These are phyloP conservation scores for Ceratocystis cubensis DNA, from an alignment of 2,329 filamentous ascomycete genomes.

Conservation along the genomic window DNA sequence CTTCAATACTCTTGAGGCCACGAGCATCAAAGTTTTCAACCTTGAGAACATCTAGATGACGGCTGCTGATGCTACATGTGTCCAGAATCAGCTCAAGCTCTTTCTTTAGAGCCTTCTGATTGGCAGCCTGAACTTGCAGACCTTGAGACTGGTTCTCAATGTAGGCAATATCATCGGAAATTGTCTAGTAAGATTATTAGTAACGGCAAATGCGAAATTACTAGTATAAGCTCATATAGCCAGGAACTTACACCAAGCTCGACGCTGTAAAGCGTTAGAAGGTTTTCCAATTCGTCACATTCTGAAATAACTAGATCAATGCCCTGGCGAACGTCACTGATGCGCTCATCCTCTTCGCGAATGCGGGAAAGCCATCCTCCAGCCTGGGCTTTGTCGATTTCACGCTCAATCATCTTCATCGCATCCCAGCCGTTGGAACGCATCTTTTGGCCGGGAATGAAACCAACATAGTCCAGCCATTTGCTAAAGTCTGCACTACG, in stretches of 20 bases:
- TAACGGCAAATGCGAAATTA: background rate
- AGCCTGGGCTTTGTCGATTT: conserved; percentile 80
- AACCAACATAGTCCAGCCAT: conserved; percentile 76
- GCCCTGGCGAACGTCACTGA: conserved; percentile 71
- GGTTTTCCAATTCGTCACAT: conserved; percentile 89
- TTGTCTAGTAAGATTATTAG: conserved; percentile 44
- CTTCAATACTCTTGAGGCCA: conserved; percentile 67
- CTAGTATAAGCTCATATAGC: background rate
- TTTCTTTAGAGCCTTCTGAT: conserved; percentile 84
- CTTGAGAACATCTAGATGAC: conserved; percentile 54
- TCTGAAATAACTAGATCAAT: conserved; percentile 86
- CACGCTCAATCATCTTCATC: conserved; percentile 70
- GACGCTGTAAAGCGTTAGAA: conserved; percentile 87
- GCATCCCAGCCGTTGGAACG: conserved; percentile 64
- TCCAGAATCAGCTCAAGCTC: conserved; percentile 82
- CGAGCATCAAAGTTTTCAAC: conserved; percentile 60
- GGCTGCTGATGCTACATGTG: conserved; percentile 72
- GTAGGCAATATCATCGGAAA: conserved; percentile 91
- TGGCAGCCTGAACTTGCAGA: conserved; percentile 90
- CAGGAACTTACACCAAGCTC: conserved; percentile 63
- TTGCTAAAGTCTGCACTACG: conserved; percentile 69
- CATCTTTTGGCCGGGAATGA: conserved; percentile 64
- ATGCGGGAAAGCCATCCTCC: conserved; percentile 81
- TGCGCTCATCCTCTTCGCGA: conserved; percentile 77
- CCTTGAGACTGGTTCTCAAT: conserved; percentile 97